Conservation (phyloP, 495 filamentous ascomycete genomes). For the Lasiosphaeriaceae sp. region DNA sequence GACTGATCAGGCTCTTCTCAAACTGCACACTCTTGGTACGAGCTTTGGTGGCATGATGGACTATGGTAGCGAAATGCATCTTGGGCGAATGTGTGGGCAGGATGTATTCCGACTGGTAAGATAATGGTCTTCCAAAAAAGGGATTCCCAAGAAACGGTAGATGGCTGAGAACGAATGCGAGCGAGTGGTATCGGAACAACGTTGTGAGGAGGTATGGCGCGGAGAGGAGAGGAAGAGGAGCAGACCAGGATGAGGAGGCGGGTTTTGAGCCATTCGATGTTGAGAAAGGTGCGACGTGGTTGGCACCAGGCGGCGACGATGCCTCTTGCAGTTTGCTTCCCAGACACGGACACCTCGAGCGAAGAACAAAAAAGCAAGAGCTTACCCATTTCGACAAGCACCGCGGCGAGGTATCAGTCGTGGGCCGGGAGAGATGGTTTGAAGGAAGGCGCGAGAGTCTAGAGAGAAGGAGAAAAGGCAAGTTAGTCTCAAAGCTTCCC, state of each 20-base stretch:
- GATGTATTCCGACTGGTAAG: slow-evolving; percentile 36
- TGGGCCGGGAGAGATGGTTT: slow-evolving; percentile 7
- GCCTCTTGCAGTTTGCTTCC: slow-evolving; percentile 26
- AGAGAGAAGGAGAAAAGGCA: slow-evolving; percentile 5
- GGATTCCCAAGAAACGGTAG: slow-evolving; percentile 37
- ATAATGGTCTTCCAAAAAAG: slow-evolving; percentile 24
- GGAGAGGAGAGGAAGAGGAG: slow-evolving; percentile 8
- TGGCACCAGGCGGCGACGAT: slow-evolving; percentile 15
- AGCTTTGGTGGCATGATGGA: slow-evolving; percentile 37
- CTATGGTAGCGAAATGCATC: slow-evolving; percentile 41
- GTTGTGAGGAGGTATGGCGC: slow-evolving; percentile 17
- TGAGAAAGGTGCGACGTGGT: slow-evolving; percentile 20
- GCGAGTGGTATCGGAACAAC: slow-evolving; percentile 13
- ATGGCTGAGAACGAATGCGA: slow-evolving; percentile 23
- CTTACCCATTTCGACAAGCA: slow-evolving; percentile 47
- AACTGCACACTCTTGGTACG: slow-evolving; percentile 46
- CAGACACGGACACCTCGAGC: slow-evolving; percentile 23
- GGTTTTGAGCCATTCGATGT: slow-evolving; percentile 9
- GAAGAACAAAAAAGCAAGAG: slow-evolving; percentile 30
- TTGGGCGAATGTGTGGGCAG: slow-evolving; percentile 22
- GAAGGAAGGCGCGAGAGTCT: slow-evolving; percentile 28
- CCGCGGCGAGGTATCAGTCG: slow-evolving; percentile 10
- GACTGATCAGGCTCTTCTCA: slow-evolving; percentile 32
- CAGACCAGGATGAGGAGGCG: slow-evolving; percentile 2
- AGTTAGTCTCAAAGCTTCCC: slow-evolving; percentile 19